These are phyloP conservation scores for Metschnikowia chrysomelidarum DNA, from an alignment of 805 yeast genomes.

Conservation along the genomic window DNA sequence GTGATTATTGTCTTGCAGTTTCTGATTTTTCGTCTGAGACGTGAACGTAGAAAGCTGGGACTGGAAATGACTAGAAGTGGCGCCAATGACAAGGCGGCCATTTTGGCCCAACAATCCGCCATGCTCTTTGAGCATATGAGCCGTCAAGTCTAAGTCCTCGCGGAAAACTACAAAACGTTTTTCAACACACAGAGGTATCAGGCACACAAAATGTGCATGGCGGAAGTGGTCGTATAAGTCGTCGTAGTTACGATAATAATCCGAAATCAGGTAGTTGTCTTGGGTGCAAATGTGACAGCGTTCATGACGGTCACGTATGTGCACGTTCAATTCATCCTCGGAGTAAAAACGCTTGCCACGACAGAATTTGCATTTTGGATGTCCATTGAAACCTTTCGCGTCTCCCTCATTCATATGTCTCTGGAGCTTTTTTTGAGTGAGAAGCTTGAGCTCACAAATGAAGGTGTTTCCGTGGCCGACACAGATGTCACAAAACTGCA, in stretches of 20 bases:
- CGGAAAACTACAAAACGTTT: conserved; percentile 89
- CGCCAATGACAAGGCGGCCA: conserved; percentile 41
- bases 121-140: conserved; percentile 86
- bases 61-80: conserved; percentile 42
- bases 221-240: conserved; percentile 73
- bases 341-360: conserved; percentile 74
- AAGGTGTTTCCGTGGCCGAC: conserved; percentile 74
- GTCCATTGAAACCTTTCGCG: conserved; percentile 75
- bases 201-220: conserved; percentile 72
- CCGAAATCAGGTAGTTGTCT: conserved; percentile 53
- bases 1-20: conserved; percentile 35
- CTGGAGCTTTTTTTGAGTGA: conserved; percentile 58
- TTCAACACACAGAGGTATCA: conserved; percentile 75
- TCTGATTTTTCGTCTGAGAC: conserved; percentile 13
- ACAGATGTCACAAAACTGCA: conserved; percentile 72
- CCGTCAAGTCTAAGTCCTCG: conserved; percentile 80
- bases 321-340: conserved; percentile 79
- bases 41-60: conserved; percentile 64
- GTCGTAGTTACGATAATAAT: conserved; percentile 74
- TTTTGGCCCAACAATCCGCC: conserved; percentile 51
- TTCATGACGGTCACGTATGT: conserved; percentile 81
- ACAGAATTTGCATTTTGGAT: conserved; percentile 86
- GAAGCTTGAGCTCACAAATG: conserved; percentile 64
- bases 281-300: conserved; percentile 88
- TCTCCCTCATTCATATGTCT: conserved; percentile 77